A percentile compares a stretch with the other conserved stretches of the same genome.
phyloP scores from a whole-genome alignment of 1,139 yeast species.

The Keqinozyma sinolaborantium region DNA sequence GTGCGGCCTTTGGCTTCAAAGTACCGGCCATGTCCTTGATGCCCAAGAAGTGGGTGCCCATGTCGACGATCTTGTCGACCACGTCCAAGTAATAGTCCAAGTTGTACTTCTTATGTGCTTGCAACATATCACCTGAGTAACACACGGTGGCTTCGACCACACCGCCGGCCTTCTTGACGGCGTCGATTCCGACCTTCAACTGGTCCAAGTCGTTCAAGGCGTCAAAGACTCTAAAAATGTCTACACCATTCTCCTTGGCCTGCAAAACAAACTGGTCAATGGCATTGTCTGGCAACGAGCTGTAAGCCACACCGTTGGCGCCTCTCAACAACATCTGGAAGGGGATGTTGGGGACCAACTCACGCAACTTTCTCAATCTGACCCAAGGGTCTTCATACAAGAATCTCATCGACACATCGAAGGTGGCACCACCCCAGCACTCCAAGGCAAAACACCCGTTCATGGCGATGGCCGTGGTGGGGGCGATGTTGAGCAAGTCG shows the following conservation, averaged over 20 bases:
- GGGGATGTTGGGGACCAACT: conserved; percentile 94
- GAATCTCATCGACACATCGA: conserved; percentile 98
- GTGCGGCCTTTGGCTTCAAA: conserved; percentile 92
- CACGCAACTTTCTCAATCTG: conserved; percentile 82
- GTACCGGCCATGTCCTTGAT: conserved; percentile 99
- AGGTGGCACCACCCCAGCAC: conserved; percentile 99
- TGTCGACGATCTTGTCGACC: conserved; percentile 77
- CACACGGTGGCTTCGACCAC: conserved; percentile 98
- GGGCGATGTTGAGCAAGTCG: conserved; percentile 88
- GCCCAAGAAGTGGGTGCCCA: conserved; percentile 97
- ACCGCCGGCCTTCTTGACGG: conserved; percentile 97
- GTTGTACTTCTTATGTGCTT: conserved; percentile 92
- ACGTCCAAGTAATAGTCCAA: conserved; percentile 81
- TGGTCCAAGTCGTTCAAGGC: conserved; percentile 96
- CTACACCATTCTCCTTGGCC: conserved; percentile 96
- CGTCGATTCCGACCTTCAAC: conserved; percentile 95
- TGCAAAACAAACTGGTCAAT: conserved; percentile 93
- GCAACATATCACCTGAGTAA: conserved; percentile 98
- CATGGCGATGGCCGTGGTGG: conserved; percentile 87
- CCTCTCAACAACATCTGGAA: conserved; percentile 99
- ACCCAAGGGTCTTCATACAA: conserved; percentile 99
- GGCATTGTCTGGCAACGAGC: conserved; percentile 96
- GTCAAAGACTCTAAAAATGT: conserved; percentile 95
- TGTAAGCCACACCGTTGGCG: conserved; percentile 98
- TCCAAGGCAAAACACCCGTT: conserved; percentile 92